phyloP scores from a whole-genome alignment of 2,329 filamentous ascomycete genomes.

The Fusarium bulbicola region DNA sequence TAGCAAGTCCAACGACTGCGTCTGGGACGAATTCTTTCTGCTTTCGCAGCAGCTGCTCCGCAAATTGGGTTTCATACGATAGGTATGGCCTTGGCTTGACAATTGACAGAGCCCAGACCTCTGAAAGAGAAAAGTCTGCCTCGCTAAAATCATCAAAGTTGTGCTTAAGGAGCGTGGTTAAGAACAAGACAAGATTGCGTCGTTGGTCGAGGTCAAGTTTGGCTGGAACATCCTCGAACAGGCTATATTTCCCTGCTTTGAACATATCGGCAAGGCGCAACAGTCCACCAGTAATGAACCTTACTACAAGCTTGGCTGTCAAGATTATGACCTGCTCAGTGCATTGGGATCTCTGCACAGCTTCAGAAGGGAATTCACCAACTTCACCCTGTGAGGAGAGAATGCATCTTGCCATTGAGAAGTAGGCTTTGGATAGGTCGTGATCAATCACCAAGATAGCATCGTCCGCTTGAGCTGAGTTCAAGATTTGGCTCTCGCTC shows the following conservation, averaged over 20 bases:
- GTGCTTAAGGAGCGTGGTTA: conserved; percentile 59
- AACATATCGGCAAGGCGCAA: conserved; percentile 58
- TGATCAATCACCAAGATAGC: conserved; percentile 58
- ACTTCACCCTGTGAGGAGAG: conserved; percentile 38
- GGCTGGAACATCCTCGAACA: conserved; percentile 57
- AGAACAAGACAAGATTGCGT: conserved; percentile 60
- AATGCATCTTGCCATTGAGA: conserved; percentile 56
- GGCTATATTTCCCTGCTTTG: conserved; percentile 56
- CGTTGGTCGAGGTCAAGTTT: conserved; percentile 53
- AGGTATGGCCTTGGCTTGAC: conserved; percentile 59
- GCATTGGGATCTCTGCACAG: conserved; percentile 45
- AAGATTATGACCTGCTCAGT: conserved; percentile 57
- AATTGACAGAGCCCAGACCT: conserved; percentile 63
- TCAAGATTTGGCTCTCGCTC: conserved; percentile 49
- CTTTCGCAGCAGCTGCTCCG: conserved; percentile 54
- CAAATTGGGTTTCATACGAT: conserved; percentile 60
- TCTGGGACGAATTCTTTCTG: conserved; percentile 56
- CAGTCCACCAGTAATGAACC: conserved; percentile 57
- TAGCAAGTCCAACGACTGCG: conserved; percentile 48
- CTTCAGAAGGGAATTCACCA: conserved; percentile 20
- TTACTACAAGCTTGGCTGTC: conserved; percentile 56
- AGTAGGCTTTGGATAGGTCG: conserved; percentile 57
- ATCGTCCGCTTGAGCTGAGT: conserved; percentile 57
- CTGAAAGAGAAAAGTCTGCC: conserved; percentile 55
- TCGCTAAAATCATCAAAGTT: conserved; percentile 58